Percentiles rank a stretch among this genome's conserved stretches.
Evolutionary conservation across 306 rosid genomes (phyloP).

Genomic region (Cucurbita ficifolia): DNA sequence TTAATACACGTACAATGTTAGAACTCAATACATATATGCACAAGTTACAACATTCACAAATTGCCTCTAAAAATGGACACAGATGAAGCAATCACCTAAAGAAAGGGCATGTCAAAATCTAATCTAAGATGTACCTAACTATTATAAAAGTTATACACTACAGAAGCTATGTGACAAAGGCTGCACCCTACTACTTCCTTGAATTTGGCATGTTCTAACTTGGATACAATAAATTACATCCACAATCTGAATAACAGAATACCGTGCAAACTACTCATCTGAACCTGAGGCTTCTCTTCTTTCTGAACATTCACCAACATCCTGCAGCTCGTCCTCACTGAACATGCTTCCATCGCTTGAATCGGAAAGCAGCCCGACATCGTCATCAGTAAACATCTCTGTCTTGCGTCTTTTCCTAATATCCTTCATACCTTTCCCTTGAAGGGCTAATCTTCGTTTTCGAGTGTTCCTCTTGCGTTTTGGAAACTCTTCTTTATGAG

Average conservation of each 20-base stretch:
- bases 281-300: slow-evolving; percentile 66
- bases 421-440: slow-evolving; percentile 77
- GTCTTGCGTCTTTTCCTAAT: slow-evolving; percentile 56
- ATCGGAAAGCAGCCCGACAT: slow-evolving; percentile 44
- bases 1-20: background rate
- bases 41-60: background rate
- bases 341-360: slow-evolving; percentile 70
- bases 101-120: background rate
- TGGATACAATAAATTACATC: background rate
- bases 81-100: background rate
- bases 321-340: slow-evolving; percentile 67
- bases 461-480: slow-evolving; percentile 92
- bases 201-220: background rate
- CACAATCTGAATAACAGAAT: background rate
- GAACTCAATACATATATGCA: background rate
- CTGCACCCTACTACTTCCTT: background rate
- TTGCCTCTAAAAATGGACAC: background rate
- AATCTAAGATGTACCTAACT: background rate
- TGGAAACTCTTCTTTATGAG: slow-evolving; percentile 75
- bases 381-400: slow-evolving; percentile 45
- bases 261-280: slow-evolving; percentile 45
- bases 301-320: slow-evolving; percentile 28
- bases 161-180: background rate
- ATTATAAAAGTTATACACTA: background rate
- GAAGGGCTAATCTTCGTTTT: slow-evolving; percentile 82